Conservation (phyloP, 192 early-diverging fungal species). For the Mortierella antarctica region DNA sequence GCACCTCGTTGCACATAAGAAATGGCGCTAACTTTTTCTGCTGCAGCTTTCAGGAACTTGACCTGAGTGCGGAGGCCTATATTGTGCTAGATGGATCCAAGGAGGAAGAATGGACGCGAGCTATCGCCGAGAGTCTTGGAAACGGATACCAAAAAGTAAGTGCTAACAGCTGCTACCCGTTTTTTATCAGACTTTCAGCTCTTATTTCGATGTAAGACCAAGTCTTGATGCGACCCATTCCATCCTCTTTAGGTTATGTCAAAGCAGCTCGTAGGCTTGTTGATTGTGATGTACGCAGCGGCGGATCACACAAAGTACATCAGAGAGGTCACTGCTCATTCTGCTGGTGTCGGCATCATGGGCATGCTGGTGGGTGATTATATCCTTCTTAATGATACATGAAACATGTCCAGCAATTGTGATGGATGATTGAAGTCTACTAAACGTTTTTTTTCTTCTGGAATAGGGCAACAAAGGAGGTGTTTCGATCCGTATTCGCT, state of each 20-base stretch:
- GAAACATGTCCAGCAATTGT: too few relatives aligned
- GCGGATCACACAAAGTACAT: constrained; percentile 62
- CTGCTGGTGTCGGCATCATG: constrained; percentile 87
- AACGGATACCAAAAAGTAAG: constrained; percentile 33
- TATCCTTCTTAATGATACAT: not conserved
- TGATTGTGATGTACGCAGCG: constrained; percentile 84
- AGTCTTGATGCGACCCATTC: not conserved
- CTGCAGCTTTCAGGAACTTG: constrained; percentile 91
- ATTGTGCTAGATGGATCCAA: constrained; percentile 81
- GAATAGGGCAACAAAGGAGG: constrained; percentile 96
- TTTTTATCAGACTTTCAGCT: not conserved
- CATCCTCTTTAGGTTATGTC: constrained; percentile 59
- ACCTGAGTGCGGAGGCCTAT: constrained; percentile 87
- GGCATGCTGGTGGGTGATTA: constrained; percentile 68
- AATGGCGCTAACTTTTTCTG: not conserved
- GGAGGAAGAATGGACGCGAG: constrained; percentile 83
- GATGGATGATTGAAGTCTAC: not conserved
- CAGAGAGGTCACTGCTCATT: constrained; percentile 71
- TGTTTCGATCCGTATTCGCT: constrained; percentile 81
- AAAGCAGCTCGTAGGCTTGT: constrained; percentile 90
- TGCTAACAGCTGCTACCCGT: too few relatives aligned
- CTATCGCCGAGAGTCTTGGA: constrained; percentile 75
- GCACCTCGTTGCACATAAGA: not conserved
- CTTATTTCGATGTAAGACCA: not conserved
- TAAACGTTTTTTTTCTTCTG: not conserved